These are phyloP conservation scores for Penicillium italicum DNA, from an alignment of 2,329 filamentous ascomycete genomes.

Conservation along the genomic window DNA sequence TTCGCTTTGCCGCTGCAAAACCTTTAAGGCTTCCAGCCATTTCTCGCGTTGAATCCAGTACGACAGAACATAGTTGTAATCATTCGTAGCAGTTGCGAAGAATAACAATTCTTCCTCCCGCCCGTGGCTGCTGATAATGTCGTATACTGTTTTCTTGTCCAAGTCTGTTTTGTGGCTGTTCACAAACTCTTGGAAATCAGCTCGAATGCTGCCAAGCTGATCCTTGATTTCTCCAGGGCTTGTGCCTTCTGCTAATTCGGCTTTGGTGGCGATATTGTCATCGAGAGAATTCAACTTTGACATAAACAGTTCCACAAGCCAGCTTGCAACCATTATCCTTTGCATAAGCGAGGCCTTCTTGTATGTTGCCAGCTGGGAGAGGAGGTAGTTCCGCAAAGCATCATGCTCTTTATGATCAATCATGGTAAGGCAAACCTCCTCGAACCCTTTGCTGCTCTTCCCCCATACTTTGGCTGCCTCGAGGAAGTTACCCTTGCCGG, in stretches of 20 bases:
- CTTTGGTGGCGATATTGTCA: constrained; percentile 86
- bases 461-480: constrained; percentile 91
- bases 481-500: constrained; percentile 72
- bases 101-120: constrained; percentile 88
- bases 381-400: constrained; percentile 81
- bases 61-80: constrained; percentile 89
- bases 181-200: constrained; percentile 86
- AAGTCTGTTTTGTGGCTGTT: constrained; percentile 80
- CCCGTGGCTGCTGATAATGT: constrained; percentile 92
- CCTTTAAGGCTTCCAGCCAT: constrained; percentile 80
- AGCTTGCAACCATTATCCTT: constrained; percentile 88
- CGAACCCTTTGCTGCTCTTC: constrained; percentile 93
- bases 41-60: constrained; percentile 97
- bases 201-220: constrained; percentile 65
- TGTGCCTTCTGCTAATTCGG: constrained; percentile 69
- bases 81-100: constrained; percentile 83
- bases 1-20: constrained; percentile 89
- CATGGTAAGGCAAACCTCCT: constrained; percentile 87
- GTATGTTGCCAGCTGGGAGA: constrained; percentile 75
- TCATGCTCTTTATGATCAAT: constrained; percentile 89
- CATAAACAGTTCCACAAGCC: constrained; percentile 96
- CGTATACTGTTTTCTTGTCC: constrained; percentile 88
- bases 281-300: constrained; percentile 92
- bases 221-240: constrained; percentile 65
- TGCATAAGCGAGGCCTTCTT: constrained; percentile 89